Evolutionary conservation across 2,329 filamentous ascomycete species (phyloP), one percentile per base, ranked within the genome.

Genomic region (Aspergillus pseudoviridinutans): DNA sequence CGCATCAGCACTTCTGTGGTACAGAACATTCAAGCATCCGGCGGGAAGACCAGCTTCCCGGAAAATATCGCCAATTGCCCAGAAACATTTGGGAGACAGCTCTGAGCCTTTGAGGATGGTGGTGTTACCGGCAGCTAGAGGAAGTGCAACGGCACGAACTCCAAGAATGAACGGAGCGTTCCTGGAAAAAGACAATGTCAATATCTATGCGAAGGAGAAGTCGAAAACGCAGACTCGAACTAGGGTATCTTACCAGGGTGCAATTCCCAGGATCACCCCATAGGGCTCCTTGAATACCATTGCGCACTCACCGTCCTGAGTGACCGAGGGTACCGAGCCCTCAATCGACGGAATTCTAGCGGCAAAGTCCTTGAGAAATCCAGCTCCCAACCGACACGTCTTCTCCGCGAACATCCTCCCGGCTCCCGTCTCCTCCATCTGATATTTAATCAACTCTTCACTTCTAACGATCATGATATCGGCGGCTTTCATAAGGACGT

Each of bases 221-320:
- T 22, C 14, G 10, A 6, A 47, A 14, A 22, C 6, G 44, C 8
- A 27, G 10, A 38, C 38, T 29, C 10, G 53, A 14, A 6, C 17
- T n/a, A 53, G 32, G 41, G 20, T 46, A 29, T 35, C 74, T 65
- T 78, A 92, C 91, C 91, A 96, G 9, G 91, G 90, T 2, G 88
- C 89, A 71, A 95, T 91, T 2, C 85, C 87, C 29, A 95, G 76
- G 17, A 92, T 81, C 7, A 94, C 90, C 1, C 91, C 91, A 65
- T 85, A 91, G 0, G 91, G 90, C 73, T 92, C 89, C 68, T 86
- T 87, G 61, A 87, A 74, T 3, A 95, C 76, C 63, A 94, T 78
- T 0, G 86, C 89, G 51, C 76, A 79, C 25, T 80, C 79, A 0
- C 79, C 81, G 41, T 83, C 78, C 17, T 82, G 66, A 14, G 70